phyloP scores from a whole-genome alignment of 1,139 yeast species.

The Suhomyces wounanorum region DNA sequence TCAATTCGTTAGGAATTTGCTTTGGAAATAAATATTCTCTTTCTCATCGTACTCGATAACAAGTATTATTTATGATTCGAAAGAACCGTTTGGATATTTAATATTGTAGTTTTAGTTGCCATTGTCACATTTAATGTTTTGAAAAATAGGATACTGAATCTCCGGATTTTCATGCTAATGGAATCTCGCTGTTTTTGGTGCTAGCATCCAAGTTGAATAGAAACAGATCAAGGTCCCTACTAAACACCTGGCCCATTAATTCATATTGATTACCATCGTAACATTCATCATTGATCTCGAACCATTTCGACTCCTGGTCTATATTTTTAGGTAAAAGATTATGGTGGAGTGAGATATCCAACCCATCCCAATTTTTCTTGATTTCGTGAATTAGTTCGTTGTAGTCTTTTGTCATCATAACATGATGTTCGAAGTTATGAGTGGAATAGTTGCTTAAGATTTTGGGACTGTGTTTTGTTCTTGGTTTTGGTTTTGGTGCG shows the following conservation, averaged over 20 bases:
- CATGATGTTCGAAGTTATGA: constrained; percentile 20
- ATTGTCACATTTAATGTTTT: neutral
- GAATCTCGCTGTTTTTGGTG: constrained; percentile 1
- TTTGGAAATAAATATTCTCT: no score
- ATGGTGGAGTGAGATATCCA: constrained; percentile 28
- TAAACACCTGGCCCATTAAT: constrained; percentile 14
- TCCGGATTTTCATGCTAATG: constrained; percentile 2
- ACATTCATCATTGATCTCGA: constrained; percentile 19
- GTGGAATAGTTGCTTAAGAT: neutral
- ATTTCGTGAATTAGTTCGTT: constrained; percentile 22
- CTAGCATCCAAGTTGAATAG: constrained; percentile 15
- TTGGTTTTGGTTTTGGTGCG: neutral
- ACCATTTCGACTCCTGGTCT: constrained; percentile 22
- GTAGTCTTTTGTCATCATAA: constrained; percentile 21
- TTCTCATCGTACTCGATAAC: no score
- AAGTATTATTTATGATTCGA: no score
- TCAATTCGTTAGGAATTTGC: no score
- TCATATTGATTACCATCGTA: constrained; percentile 10
- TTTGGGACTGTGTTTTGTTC: neutral
- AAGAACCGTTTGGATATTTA: neutral
- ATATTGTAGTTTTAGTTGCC: neutral
- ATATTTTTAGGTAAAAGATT: constrained; percentile 29
- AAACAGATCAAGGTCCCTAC: constrained; percentile 30
- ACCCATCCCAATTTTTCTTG: constrained; percentile 18
- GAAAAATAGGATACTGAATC: neutral